Conservation (phyloP, 371 early-diverging fungal genomes). For the Haplosporangium sp. region DNA sequence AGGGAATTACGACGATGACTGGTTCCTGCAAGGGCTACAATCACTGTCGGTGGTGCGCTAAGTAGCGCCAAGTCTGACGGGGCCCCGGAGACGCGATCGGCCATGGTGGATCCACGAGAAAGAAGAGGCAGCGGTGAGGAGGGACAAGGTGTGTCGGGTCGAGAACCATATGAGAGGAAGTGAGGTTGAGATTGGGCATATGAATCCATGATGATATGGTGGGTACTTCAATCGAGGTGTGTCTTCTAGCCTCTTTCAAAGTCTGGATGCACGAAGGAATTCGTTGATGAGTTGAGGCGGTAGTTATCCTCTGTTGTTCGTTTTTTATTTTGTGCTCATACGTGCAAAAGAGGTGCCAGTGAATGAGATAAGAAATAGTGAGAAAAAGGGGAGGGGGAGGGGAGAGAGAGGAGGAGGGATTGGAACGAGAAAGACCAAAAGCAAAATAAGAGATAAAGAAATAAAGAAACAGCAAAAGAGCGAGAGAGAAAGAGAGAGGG, state of each 20-base stretch:
- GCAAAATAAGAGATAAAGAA: background rate
- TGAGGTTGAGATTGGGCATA: background rate
- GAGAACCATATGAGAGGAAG: background rate
- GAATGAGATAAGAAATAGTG: background rate
- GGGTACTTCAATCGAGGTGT: background rate
- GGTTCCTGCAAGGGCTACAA: no score
- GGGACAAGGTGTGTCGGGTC: conserved; percentile 2
- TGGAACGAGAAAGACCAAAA: background rate
- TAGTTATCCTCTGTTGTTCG: no score
- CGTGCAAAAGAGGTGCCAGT: background rate
- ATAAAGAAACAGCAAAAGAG: background rate
- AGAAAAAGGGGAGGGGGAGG: background rate
- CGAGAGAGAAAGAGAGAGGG: conserved; percentile 5
- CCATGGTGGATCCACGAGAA: background rate
- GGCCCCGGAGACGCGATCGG: background rate
- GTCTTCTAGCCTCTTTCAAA: background rate
- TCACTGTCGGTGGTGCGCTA: no score
- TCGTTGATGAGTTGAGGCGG: background rate
- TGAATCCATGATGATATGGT: background rate
- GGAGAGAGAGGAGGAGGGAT: conserved; percentile 1
- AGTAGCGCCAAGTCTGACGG: background rate
- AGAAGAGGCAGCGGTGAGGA: background rate
- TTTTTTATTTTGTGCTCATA: no score
- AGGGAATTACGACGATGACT: background rate
- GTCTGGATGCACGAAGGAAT: background rate